Conservation (phyloP, 2,329 filamentous ascomycete species). For the Coniella lustricola region DNA sequence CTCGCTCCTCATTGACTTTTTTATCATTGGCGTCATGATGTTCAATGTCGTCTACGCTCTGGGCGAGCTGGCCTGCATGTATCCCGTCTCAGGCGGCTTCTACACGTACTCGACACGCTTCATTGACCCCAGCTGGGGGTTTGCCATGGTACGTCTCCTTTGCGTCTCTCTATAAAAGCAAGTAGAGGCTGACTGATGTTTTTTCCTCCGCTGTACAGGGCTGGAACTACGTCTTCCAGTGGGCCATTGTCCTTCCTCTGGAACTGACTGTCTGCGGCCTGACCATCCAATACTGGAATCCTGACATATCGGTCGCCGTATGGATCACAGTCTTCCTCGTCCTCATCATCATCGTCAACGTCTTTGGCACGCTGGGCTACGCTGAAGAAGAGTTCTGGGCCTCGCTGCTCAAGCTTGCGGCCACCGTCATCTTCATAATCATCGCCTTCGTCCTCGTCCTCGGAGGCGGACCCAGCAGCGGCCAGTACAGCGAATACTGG, state of each 20-base stretch:
- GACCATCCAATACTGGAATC: constrained; percentile 43
- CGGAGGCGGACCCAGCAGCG: constrained; percentile 50
- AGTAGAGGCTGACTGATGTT: not conserved
- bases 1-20: constrained; percentile 40
- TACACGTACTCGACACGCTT: constrained; percentile 51
- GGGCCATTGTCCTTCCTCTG: constrained; percentile 40
- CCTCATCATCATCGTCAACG: constrained; percentile 44
- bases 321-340: constrained; percentile 52
- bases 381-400: constrained; percentile 56
- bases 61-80: constrained; percentile 49
- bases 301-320: constrained; percentile 36
- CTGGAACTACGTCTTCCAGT: constrained; percentile 41
- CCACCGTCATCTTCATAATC: constrained; percentile 58
- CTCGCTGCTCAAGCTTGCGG: constrained; percentile 48
- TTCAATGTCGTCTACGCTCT: constrained; percentile 57
- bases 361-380: constrained; percentile 50
- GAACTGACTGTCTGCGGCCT: constrained; percentile 43
- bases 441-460: constrained; percentile 51
- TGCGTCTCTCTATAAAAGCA: constrained; percentile 9
- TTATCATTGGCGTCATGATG: constrained; percentile 53
- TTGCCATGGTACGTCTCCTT: constrained; percentile 43
- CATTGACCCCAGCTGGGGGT: constrained; percentile 50
- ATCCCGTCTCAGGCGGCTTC: constrained; percentile 51
- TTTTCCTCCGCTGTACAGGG: constrained; percentile 16
- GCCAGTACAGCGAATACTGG: constrained; percentile 38